Conservation (phyloP, 441 rosid species). For the Populus hybrid region DNA sequence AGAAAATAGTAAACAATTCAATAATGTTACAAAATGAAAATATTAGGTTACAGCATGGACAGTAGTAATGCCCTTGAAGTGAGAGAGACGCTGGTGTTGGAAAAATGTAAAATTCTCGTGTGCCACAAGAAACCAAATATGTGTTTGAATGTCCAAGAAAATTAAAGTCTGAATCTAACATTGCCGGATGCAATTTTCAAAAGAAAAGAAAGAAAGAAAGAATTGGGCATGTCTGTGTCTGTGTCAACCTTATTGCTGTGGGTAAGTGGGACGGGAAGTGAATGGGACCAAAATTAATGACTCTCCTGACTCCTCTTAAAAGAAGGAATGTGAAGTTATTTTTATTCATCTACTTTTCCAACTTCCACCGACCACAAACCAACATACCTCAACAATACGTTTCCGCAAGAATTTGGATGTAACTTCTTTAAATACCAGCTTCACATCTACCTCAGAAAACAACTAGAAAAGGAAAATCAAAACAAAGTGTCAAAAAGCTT, state of each 20-base stretch:
- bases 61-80: not conserved
- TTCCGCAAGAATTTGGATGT: slow-evolving; percentile 80
- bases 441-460: slow-evolving; percentile 95
- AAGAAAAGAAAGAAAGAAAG: not conserved
- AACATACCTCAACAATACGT: slow-evolving; percentile 88
- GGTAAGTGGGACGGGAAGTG: not conserved
- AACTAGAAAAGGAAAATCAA: slow-evolving; percentile 36
- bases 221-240: not conserved
- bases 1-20: not conserved
- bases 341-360: not conserved
- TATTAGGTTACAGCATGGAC: not conserved
- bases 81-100: not conserved
- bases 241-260: not conserved
- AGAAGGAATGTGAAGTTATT: not conserved
- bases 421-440: slow-evolving; percentile 95
- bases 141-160: not conserved
- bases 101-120: not conserved
- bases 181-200: not conserved
- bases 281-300: not conserved
- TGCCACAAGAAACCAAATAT: not conserved
- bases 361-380: slow-evolving; percentile 8
- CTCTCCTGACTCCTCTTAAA: not conserved
- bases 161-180: not conserved
- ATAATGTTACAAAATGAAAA: not conserved
- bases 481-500: slow-evolving; percentile 13